phyloP scores from a whole-genome alignment of 305 asterid species.

The Plantago lanceolata region DNA sequence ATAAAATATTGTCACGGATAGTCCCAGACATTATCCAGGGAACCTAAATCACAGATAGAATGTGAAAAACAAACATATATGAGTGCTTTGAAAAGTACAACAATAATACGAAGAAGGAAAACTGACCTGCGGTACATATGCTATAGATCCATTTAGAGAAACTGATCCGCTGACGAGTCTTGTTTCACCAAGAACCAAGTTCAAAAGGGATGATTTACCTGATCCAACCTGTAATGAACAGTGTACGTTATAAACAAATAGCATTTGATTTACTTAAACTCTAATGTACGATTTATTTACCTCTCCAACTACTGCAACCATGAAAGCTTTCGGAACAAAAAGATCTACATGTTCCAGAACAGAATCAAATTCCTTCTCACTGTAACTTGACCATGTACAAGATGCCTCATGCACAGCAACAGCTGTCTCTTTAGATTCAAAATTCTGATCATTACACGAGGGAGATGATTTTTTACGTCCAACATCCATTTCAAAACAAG shows the following conservation, averaged over 20 bases:
- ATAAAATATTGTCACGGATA: conserved; percentile 82
- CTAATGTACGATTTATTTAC: conserved; percentile 32
- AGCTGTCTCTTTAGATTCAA: conserved; percentile 40
- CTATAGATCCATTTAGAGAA: conserved; percentile 48
- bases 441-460: conserved; percentile 30
- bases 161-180: conserved; percentile 61
- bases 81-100: conserved; percentile 20
- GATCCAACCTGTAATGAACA: conserved; percentile 74
- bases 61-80: neutral
- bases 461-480: conserved; percentile 28
- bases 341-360: conserved; percentile 59
- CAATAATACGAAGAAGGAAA: conserved; percentile 20
- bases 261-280: neutral
- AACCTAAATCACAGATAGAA: conserved; percentile 43
- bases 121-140: conserved; percentile 91
- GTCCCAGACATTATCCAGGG: conserved; percentile 98
- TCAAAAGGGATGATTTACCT: conserved; percentile 87
- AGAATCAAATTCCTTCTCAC: conserved; percentile 46
- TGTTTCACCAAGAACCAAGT: conserved; percentile 70
- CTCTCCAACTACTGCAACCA: conserved; percentile 91
- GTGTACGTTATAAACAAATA: conserved; percentile 3
- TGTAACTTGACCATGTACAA: conserved; percentile 82
- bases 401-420: conserved; percentile 59
- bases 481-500: conserved; percentile 52
- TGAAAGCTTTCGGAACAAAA: conserved; percentile 57